Evolutionary conservation across 2,329 filamentous ascomycete genomes (phyloP).

Genomic region (Cercospora sojina): DNA sequence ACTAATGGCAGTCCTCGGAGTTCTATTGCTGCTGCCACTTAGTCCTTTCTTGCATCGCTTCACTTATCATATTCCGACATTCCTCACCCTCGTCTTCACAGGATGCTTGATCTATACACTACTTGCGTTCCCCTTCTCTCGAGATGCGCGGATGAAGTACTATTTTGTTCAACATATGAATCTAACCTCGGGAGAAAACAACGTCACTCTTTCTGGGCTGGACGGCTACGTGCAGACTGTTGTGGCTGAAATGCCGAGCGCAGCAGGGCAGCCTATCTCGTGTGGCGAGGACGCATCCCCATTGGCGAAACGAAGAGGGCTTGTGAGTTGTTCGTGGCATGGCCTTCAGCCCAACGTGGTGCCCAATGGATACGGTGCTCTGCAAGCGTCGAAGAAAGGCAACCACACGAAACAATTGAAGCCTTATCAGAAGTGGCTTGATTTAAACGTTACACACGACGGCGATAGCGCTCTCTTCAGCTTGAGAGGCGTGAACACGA

Average conservation of each 20-base stretch:
- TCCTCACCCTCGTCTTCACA: conserved; percentile 70
- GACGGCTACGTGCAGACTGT: conserved; percentile 66
- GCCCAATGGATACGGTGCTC: conserved; percentile 30
- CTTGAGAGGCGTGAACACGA: conserved; percentile 71
- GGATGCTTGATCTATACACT: conserved; percentile 84
- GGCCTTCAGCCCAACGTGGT: conserved; percentile 67
- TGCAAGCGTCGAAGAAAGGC: conserved; percentile 13
- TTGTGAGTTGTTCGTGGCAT: conserved; percentile 69
- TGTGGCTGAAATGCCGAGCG: conserved; percentile 68
- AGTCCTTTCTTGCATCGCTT: conserved; percentile 85
- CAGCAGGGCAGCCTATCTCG: conserved; percentile 56
- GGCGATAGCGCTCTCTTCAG: conserved; percentile 59
- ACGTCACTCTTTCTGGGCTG: conserved; percentile 67
- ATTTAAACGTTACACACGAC: conserved; percentile 58
- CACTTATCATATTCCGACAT: conserved; percentile 75
- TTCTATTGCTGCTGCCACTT: conserved; percentile 71
- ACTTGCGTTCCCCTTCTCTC: conserved; percentile 82
- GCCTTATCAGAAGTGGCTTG: conserved; percentile 56
- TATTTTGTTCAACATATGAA: conserved; percentile 83
- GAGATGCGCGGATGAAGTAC: conserved; percentile 75
- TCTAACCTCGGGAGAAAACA: conserved; percentile 67
- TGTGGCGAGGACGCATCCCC: conserved; percentile 40
- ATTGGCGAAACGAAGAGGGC: conserved; percentile 48
- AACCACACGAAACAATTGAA: conserved; percentile 20
- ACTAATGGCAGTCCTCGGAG: conserved; percentile 63